Base-by-base conservation (phyloP, 148 eudicot species). In the Rhododendron henanense region DNA sequence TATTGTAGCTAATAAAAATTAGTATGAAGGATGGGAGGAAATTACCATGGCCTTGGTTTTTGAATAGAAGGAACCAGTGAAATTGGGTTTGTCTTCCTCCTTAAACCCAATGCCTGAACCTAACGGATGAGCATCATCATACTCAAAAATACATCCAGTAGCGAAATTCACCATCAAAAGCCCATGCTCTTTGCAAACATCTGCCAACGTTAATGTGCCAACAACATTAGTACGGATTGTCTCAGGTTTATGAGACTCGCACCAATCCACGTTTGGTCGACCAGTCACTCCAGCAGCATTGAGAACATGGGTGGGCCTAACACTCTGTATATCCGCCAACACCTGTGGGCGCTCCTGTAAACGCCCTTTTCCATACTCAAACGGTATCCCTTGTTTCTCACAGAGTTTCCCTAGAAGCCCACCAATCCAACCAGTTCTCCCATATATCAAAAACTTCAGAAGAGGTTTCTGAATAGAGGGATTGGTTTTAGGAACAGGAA, bases 231-330 rank as follows among this genome's bases (percentile, higher is more conserved):
- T 76, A 37, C 80, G 80, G 67, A 87, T 84, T 0, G 89, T 85
- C 83, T 87, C 87, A 6, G 87, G 35, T 59, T 80, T 79, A 85
- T 87, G 87, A 37, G 84, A 79, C 79, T 87, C 89, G 19, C 89
- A 87, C 89, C 87, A 87, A 79, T 87, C 89, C 14, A 80, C 87
- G 59, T 84, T 84, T 33, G 84, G 89, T 15, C 84, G 85, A 81
- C 89, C 89, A 8, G 87, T 87, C 41, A 87, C 41, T 57, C 89
- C 89, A 55, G 89, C 89, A 69, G 89, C 89, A 85, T 87, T 87
- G 16, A 87, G 82, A 31, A 87, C 87, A 41, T 87, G 89, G 16
- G 89, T 87, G 15, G 89, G 89, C 77, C 75, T 84, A 39, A 71
- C 77, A 55, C 78, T 84, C 4, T 80, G 69, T 48, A 84, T 73